phyloP scores from a whole-genome alignment of 2,329 filamentous ascomycete genomes.

The Cryphonectria nitschkei region DNA sequence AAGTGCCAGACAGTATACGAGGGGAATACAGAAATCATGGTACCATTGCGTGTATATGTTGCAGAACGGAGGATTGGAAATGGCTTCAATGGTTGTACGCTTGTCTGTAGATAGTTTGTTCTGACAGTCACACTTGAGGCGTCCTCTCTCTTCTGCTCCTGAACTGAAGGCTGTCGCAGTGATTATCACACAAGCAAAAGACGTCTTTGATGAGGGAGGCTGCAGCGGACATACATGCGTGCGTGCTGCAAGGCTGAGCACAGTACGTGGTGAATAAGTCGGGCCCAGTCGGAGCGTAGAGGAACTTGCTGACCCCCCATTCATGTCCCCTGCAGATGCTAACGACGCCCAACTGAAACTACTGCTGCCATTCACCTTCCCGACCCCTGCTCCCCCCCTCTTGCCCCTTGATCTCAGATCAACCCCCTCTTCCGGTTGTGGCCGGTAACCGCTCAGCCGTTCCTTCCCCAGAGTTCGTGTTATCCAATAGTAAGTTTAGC shows the following conservation, averaged over 20 bases:
- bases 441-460: neutral
- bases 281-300: slow-evolving; percentile 26
- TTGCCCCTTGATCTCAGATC: no score
- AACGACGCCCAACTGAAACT: neutral
- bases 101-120: no score
- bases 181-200: no score
- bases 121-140: no score
- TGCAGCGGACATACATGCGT: neutral
- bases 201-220: neutral
- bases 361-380: neutral
- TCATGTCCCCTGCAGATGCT: neutral
- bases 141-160: neutral
- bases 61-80: no score
- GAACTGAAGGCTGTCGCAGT: neutral
- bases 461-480: neutral
- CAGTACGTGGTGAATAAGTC: neutral
- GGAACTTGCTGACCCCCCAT: slow-evolving; percentile 5
- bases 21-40: no score
- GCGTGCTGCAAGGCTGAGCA: slow-evolving; percentile 1
- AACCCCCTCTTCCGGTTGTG: neutral
- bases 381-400: slow-evolving; percentile 12
- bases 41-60: no score
- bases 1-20: neutral
- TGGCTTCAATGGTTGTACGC: no score
- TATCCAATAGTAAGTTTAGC: neutral